Evolutionary conservation across 345 rosid genomes (phyloP).

Genomic region (Zanthoxylum bungeanum): DNA sequence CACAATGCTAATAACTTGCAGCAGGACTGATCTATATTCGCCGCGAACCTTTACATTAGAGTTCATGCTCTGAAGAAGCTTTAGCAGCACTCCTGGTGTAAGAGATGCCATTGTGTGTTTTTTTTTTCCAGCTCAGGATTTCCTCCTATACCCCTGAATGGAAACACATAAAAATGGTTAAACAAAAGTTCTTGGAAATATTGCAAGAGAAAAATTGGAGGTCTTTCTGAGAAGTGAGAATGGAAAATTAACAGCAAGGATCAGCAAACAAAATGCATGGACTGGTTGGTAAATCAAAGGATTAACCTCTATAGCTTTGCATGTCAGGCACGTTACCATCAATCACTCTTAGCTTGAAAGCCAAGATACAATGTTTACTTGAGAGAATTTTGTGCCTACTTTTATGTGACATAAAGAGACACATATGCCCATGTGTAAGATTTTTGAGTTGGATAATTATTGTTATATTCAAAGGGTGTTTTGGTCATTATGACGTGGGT

Average conservation of each 20-base stretch:
- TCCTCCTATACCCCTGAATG: not conserved
- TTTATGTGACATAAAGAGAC: conserved; percentile 20
- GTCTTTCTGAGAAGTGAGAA: not conserved
- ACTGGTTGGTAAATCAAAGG: not conserved
- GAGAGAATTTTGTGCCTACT: conserved; percentile 15
- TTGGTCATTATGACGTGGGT: conserved; percentile 24
- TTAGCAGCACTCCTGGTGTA: conserved; percentile 69
- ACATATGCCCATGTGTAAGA: conserved; percentile 8
- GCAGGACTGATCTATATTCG: conserved; percentile 75
- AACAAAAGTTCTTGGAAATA: not conserved
- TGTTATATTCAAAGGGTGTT: conserved; percentile 8
- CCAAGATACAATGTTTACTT: conserved; percentile 39
- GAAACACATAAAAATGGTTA: not conserved
- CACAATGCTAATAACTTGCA: conserved; percentile 88
- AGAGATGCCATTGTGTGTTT: conserved; percentile 62
- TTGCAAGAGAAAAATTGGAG: not conserved
- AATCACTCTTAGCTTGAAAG: conserved; percentile 68
- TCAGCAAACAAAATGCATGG: conserved; percentile 2
- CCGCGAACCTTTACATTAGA: conserved; percentile 71
- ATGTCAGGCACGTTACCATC: conserved; percentile 64
- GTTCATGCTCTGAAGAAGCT: conserved; percentile 78
- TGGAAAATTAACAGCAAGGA: not conserved
- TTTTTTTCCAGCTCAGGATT: not conserved
- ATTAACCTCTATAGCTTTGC: conserved; percentile 37
- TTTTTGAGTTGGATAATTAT: not conserved